A percentile compares a stretch with the other conserved stretches of the same genome.
Conservation (phyloP, 345 rosid species). For the Lagerstroemia speciosa region DNA sequence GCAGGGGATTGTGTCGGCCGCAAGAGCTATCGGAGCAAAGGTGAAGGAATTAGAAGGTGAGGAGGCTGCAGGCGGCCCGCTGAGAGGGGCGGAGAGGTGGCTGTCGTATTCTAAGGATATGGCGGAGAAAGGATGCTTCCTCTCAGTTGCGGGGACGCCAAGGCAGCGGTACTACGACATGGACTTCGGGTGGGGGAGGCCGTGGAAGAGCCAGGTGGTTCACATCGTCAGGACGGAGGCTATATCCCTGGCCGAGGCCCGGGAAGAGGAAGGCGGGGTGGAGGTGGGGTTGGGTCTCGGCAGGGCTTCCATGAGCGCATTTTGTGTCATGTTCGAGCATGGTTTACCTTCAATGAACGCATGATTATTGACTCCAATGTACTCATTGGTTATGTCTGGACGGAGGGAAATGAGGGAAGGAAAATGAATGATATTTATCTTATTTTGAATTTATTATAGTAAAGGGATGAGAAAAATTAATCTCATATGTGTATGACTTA, state of each 20-base stretch:
- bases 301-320: constrained; percentile 16
- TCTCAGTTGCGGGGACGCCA: constrained; percentile 25
- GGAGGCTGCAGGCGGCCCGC: constrained; percentile 9
- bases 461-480: no score
- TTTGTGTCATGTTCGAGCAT: constrained; percentile 1
- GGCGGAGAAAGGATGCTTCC: not conserved
- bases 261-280: constrained; percentile 22
- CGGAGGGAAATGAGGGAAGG: no score
- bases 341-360: no score
- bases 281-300: constrained; percentile 25
- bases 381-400: no score
- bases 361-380: no score
- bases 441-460: no score
- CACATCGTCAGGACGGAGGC: constrained; percentile 16
- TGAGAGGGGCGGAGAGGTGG: constrained; percentile 20
- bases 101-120: not conserved
- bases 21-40: constrained; percentile 19
- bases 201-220: constrained; percentile 17
- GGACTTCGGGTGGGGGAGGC: constrained; percentile 43
- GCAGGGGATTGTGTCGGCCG: constrained; percentile 23
- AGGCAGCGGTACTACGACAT: constrained; percentile 13
- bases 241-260: constrained; percentile 11
- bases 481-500: no score
- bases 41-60: constrained; percentile 12
- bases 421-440: no score